phyloP scores from a whole-genome alignment of 345 rosid genomes.

The Brassica juncea region DNA sequence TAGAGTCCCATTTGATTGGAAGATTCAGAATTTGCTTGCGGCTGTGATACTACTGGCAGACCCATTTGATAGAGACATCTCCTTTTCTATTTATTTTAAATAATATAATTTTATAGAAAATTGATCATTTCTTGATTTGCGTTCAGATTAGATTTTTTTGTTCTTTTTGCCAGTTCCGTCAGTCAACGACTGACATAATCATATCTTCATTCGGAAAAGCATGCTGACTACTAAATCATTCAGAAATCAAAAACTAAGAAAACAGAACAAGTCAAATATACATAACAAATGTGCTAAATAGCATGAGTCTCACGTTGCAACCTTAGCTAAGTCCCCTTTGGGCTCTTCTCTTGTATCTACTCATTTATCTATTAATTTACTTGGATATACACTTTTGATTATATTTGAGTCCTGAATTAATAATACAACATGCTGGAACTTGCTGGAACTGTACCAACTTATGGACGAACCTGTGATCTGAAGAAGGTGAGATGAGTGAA shows the following conservation, averaged over 20 bases:
- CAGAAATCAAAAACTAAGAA: neutral
- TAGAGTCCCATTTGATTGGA: neutral
- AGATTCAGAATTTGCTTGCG: constrained; percentile 15
- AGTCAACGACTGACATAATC: constrained; percentile 28
- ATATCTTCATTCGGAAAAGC: neutral
- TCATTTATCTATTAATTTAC: neutral
- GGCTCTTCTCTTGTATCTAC: neutral
- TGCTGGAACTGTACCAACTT: no score
- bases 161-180: neutral
- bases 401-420: neutral
- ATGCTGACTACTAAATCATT: neutral
- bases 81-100: neutral
- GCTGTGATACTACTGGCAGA: constrained; percentile 19
- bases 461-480: no score
- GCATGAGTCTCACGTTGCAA: neutral
- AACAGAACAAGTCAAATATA: neutral
- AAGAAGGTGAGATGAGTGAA: no score
- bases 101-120: neutral
- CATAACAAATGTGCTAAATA: neutral
- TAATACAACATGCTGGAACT: no score
- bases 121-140: constrained; percentile 4
- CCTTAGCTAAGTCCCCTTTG: neutral
- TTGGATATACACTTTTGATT: neutral
- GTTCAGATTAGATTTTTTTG: constrained; percentile 9
- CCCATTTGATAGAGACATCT: constrained; percentile 20